Base-by-base conservation (phyloP, 345 rosid species). In the Viola odorata region DNA sequence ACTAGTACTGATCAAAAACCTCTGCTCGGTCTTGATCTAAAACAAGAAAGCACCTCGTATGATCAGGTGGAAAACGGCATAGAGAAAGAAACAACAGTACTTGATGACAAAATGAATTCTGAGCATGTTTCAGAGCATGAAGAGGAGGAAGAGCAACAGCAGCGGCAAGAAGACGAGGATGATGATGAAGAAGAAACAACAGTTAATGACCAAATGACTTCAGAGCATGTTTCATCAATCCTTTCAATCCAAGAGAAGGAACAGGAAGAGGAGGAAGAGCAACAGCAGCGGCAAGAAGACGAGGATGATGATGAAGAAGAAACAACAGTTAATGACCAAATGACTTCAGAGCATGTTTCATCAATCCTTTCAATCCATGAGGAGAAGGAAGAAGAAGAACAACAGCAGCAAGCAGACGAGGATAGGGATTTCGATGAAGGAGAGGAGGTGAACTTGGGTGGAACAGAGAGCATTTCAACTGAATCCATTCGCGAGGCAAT, bases 401-500 rank as follows among this genome's bases (percentile, higher is more conserved):
- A 23, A 23, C 32, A 23, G 32, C 32, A 23, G 32, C 32, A 5
- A 37, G 66, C 44, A n/a, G 72, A 65, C 5, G 72, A 70, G 0
- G 67, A 42, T 0, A 55, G 15, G 9, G 61, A 40, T 37, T 39
- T 16, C 3, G n/a, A 57, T 8, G 68, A 69, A 37, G 71, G 63
- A 45, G 56, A 54, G 1, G 50, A 72, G 49, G 73, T 60, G 13
- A 66, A 62, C 64, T 75, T 72, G 0, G 80, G 67, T 67, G 80
- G 56, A 68, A 59, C 69, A 37, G 66, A 60, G 17, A 70, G 69
- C 70, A 66, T 81, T 42, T 76, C 77, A 7, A 32, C 53, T 12
- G 85, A 73, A 41, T 78, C 68, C 44, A 63, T 70, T 14, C 50
- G 37, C 6, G 80, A 73, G 42, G 73, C 74, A 52, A 61, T 73